Base-by-base conservation (phyloP, 495 filamentous ascomycete genomes). In the Trichoderma gamsii region DNA sequence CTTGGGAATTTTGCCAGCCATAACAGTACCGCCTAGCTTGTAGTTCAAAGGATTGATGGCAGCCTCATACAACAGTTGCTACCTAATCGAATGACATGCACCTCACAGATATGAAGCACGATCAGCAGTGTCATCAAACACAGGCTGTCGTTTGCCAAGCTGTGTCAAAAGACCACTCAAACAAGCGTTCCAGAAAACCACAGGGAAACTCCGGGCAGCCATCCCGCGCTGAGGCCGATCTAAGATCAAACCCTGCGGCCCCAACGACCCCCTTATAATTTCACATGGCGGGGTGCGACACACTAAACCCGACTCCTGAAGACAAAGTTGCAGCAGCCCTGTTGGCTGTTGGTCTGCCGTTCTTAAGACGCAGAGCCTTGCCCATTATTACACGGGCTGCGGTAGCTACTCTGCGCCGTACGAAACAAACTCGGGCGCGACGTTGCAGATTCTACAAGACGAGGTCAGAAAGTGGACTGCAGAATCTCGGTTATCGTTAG, bases 251-350 rank as follows among this genome's bases (percentile, higher is more conserved):
- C 56, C 23, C 56, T 12, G 56, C 27, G 56, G 56, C 56, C 12
- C 56, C 56, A 21, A 9, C 23, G 27, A 12, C 56, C 56, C 56
- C 56, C 56, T 61, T 27, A 61, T 29, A 27, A 61, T 61, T 61
- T 61, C 11, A 61, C 56, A 21, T 61, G 56, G 56, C 56, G 56
- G 56, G 56, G 56, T 61, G 56, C 56, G 56, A 32, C 9, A 49
- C 56, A 32, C 56, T 61, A 61, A 61, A 21, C 7, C 23, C 3
- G 56, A 61, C 56, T 61, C 56, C 56, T 61, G 56, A 32, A 61
- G 56, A 32, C 56, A 61, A 61, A 2, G n/a, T 21, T 32, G 9
- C 56, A 21, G 11, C 56, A 32, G 56, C 56, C 56, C 25, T 32
- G 56, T 61, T 61, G 56, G 25, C 56, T 61, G 56, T 29, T 29